A percentile compares a stretch with the other conserved stretches of the same genome.
Evolutionary conservation across 306 rosid species (phyloP).

Genomic region (Pyrus bretschneideri): DNA sequence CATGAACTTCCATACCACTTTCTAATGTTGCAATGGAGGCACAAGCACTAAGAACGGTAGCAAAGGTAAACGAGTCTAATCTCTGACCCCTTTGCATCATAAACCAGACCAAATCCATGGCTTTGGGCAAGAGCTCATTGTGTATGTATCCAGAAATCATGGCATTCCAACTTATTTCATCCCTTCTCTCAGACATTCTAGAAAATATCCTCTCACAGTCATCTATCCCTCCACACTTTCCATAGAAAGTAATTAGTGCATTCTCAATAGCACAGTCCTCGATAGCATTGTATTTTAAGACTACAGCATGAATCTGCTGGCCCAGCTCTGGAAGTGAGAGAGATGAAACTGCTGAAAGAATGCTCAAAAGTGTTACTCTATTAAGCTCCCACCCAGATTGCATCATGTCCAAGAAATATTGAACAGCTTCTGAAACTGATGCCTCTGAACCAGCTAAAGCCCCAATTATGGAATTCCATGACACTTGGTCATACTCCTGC

Average conservation of each 20-base stretch:
- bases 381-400: constrained; percentile 61
- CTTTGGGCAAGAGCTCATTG: constrained; percentile 61
- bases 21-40: constrained; percentile 83
- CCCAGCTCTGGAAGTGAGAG: constrained; percentile 46
- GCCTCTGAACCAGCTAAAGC: constrained; percentile 58
- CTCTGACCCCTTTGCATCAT: constrained; percentile 86
- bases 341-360: constrained; percentile 64
- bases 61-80: constrained; percentile 76
- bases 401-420: constrained; percentile 67
- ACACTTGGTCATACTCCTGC: constrained; percentile 71
- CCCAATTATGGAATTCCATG: constrained; percentile 83
- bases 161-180: constrained; percentile 88
- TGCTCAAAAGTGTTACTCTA: constrained; percentile 68
- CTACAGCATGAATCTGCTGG: constrained; percentile 64
- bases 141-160: constrained; percentile 89
- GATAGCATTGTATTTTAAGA: constrained; percentile 42
- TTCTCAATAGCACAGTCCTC: constrained; percentile 62
- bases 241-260: constrained; percentile 77
- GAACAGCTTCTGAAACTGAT: constrained; percentile 44
- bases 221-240: constrained; percentile 58
- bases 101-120: constrained; percentile 72
- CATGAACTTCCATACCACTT: constrained; percentile 95
- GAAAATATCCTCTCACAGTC: constrained; percentile 65
- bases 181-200: constrained; percentile 64
- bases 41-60: constrained; percentile 94